Evolutionary conservation across 768 basidiomycete species (phyloP), one percentile per base, ranked within the genome.

Genomic region (Lentinus brumalis): DNA sequence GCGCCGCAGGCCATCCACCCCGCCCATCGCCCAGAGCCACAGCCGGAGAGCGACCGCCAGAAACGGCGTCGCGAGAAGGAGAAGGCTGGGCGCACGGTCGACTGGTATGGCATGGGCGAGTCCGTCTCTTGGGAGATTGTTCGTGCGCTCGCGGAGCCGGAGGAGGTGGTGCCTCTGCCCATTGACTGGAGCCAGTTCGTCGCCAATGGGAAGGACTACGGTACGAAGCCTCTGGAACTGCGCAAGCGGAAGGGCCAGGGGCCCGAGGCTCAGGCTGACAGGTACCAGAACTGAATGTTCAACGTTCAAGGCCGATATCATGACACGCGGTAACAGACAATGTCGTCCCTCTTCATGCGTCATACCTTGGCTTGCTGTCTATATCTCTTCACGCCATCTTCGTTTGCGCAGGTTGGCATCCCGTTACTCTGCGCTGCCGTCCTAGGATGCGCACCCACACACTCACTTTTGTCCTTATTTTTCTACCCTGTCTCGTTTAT

Each of bases 141-240:
- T 50, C 30, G 57, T 44, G 56, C 61, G 51, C 61, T 62, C 31
- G 32, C 41, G 26, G 61, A 62, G 56, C 61, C 55, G 15, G 61
- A 62, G 56, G 50, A 56, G 35, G 61, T 56, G 61, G 15, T n/a
- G 44, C 61, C 61, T 16, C 61, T 57, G 8, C 56, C 61, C 44
- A n/a, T 42, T 56, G 61, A 62, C 49, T 62, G 56, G 61, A 45
- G 51, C 38, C 39, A 42, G 42, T 49, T 42, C 52, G 56, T 57
- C 35, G 47, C 52, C 52, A 38, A 44, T 50, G 52, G 53, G 38
- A 15, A 41, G 32, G 57, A 58, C 15, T 62, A 52, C 16, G 55
- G 60, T 18, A 55, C 56, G 50, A 50, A 51, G 50, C 60, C 54
- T 42, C 60, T 61, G 26, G 60, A 51, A 18, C 55, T 50, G 4